Conservation (phyloP, 2,329 filamentous ascomycete genomes). For the Botrytis hyacinthi region DNA sequence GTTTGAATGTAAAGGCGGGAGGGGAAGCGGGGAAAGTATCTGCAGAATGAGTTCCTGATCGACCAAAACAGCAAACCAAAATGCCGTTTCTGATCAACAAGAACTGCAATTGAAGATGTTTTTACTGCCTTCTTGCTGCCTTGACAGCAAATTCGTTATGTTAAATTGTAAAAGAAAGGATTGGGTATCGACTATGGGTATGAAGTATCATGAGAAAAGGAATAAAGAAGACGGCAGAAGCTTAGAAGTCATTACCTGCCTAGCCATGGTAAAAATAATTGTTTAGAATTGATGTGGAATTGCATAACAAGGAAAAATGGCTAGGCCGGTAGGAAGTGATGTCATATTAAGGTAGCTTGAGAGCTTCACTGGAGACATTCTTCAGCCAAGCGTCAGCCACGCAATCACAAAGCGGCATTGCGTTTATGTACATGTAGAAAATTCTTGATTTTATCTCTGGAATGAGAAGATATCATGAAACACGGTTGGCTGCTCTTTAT, state of each 20-base stretch:
- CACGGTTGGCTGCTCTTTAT: background rate
- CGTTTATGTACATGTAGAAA: background rate
- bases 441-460: background rate
- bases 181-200: background rate
- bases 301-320: conserved; percentile 9
- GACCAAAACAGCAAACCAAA: background rate
- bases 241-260: background rate
- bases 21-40: no score
- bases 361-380: background rate
- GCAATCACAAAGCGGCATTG: conserved; percentile 4
- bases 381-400: conserved; percentile 14
- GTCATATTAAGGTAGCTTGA: background rate
- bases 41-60: background rate
- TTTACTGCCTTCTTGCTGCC: background rate
- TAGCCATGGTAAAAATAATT: background rate
- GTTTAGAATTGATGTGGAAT: background rate
- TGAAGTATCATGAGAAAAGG: background rate
- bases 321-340: background rate
- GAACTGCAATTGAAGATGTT: background rate
- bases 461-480: background rate
- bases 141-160: background rate
- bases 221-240: background rate
- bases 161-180: background rate
- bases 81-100: background rate
- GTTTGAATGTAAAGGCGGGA: background rate